Conservation (phyloP, 75 land plant genomes). For the Azolla pinnata region DNA sequence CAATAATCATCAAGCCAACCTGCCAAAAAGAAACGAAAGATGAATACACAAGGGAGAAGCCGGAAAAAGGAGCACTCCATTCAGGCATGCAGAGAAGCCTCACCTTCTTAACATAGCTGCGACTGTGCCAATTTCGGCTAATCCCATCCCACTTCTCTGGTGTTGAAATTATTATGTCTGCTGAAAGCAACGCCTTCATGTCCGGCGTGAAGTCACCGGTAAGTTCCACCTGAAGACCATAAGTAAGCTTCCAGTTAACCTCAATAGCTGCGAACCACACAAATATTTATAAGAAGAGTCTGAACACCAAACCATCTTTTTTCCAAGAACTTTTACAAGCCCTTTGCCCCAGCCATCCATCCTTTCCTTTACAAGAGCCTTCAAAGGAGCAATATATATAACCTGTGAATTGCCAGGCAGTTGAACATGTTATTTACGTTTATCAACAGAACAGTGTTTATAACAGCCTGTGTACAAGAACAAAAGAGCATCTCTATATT, state of each 20-base stretch:
- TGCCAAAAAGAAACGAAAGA: constrained; percentile 11
- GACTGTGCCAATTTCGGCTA: constrained; percentile 89
- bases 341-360: constrained; percentile 84
- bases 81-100: background rate
- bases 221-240: constrained; percentile 74
- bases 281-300: no score
- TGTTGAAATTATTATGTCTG: constrained; percentile 96
- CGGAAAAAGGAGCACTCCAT: background rate
- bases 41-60: background rate
- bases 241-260: background rate
- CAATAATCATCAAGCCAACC: constrained; percentile 95
- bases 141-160: constrained; percentile 99
- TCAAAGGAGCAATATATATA: constrained; percentile 92
- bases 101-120: constrained; percentile 94
- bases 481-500: no score
- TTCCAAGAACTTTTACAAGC: constrained; percentile 62
- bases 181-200: constrained; percentile 69
- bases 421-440: no score
- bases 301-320: constrained; percentile 56
- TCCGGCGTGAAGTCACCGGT: constrained; percentile 99
- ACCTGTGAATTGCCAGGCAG: constrained; percentile 50
- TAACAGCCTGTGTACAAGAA: no score
- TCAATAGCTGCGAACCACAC: background rate
- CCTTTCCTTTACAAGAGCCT: constrained; percentile 95
- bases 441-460: no score